Evolutionary conservation across 108 stramenopile genomes (phyloP), one percentile per base, ranked within the genome.

Genomic region (Epithemia pelagica): DNA sequence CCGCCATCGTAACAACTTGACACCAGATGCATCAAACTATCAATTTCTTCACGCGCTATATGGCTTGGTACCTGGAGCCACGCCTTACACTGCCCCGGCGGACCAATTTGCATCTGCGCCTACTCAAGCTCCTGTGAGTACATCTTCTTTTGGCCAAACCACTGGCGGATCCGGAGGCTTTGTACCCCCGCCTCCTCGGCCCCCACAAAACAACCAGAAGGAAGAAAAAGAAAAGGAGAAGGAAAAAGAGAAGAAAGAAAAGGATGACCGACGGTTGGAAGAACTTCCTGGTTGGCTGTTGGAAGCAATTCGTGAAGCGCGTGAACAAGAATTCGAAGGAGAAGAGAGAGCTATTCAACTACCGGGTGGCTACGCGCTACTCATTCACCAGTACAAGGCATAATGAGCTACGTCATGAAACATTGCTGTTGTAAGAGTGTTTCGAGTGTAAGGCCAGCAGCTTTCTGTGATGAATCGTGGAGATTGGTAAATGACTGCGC

Each of bases 211-310:
- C 7, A 58, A 62, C 61, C 21, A 62, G 24, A n/a, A 62, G 24
- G 31, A 62, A 30, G 61, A 62, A 7, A 8, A 62, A 8, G 18
- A 31, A 30, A 27, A 62, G 27, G 21, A 62, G 27, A 27, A 62
- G 61, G 31, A 62, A n/a, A 27, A 62, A 30, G 61, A 27, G 7
- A 27, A 62, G n/a, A 27, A 32, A 30, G 56, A 58, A 58, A 27
- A 58, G 22, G 56, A 58, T 58, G 8, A 27, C 21, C 56, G 56
- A 27, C 7, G 21, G 22, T 27, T 58, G 25, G 8, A 27, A 7
- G 25, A 27, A 21, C 56, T 58, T 58, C 26, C 56, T 5, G 56
- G 21, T 15, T 46, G 37, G 37, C 37, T 46, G 37, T 46, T 46
- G 37, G 37, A 46, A 5, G 37, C 37, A 10, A 46, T 46, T 46